Evolutionary conservation across 2,329 filamentous ascomycete species (phyloP).

Genomic region (Penicillium hordei): DNA sequence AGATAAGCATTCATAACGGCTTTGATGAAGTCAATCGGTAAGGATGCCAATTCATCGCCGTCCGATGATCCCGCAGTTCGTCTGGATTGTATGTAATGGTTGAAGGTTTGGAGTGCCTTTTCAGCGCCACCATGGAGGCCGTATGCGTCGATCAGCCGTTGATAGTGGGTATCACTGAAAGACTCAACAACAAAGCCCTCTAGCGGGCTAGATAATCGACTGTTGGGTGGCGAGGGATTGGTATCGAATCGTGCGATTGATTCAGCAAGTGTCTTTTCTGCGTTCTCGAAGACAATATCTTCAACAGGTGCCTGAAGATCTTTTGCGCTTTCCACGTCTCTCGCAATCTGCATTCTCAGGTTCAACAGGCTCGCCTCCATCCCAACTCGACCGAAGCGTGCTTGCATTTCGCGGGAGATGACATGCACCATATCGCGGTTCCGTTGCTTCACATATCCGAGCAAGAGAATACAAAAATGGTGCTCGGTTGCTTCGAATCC

Average conservation of each 20-base stretch:
- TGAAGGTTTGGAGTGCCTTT: slow-evolving; percentile 56
- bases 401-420: slow-evolving; percentile 48
- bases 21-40: slow-evolving; percentile 58
- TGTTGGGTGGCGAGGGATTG: slow-evolving; percentile 42
- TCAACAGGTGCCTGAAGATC: slow-evolving; percentile 14
- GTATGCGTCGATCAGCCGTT: slow-evolving; percentile 58
- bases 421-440: slow-evolving; percentile 51
- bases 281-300: slow-evolving; percentile 29
- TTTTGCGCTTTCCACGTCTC: slow-evolving; percentile 32
- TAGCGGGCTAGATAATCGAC: slow-evolving; percentile 20
- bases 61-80: slow-evolving; percentile 9
- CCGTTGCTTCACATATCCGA: slow-evolving; percentile 52
- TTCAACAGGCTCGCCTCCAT: slow-evolving; percentile 38
- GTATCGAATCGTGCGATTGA: slow-evolving; percentile 40
- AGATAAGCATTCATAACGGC: slow-evolving; percentile 69
- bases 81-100: slow-evolving; percentile 47
- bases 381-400: slow-evolving; percentile 36
- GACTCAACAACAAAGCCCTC: slow-evolving; percentile 41
- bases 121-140: slow-evolving; percentile 47
- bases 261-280: slow-evolving; percentile 40
- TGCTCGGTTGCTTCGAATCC: slow-evolving; percentile 43
- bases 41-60: slow-evolving; percentile 27
- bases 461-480: slow-evolving; percentile 49
- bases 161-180: slow-evolving; percentile 54
- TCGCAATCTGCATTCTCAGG: slow-evolving; percentile 36